Percentiles rank a stretch among this genome's conserved stretches.
These are phyloP conservation scores for Aechmea fasciata DNA, from an alignment of 176 grass and related monocot genomes.

Conservation along the genomic window DNA sequence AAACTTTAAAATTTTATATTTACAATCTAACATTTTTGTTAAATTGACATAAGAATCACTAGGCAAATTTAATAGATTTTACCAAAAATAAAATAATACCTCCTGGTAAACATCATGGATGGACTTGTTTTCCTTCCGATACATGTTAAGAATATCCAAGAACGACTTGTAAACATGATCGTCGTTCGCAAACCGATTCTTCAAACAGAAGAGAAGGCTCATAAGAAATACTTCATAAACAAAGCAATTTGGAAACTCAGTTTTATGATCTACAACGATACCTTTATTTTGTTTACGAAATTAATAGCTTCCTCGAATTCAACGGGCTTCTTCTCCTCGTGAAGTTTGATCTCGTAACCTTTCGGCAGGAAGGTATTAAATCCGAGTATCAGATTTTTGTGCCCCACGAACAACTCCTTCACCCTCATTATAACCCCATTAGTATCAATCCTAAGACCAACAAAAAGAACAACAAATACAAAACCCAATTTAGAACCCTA, in stretches of 20 bases:
- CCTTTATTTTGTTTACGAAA: constrained; percentile 99
- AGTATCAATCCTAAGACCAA: constrained; percentile 68
- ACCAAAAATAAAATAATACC: constrained; percentile 17
- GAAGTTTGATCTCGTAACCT: constrained; percentile 92
- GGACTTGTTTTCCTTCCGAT: constrained; percentile 91
- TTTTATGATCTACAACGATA: constrained; percentile 19
- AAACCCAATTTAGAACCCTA: not conserved
- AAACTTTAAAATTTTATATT: too few species aligned
- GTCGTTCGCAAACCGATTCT: constrained; percentile 86
- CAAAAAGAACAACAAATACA: not conserved
- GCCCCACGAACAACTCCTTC: constrained; percentile 87
- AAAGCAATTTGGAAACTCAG: not conserved
- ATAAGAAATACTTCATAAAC: not conserved
- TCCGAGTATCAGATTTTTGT: constrained; percentile 79
- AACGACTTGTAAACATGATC: constrained; percentile 98
- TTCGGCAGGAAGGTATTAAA: constrained; percentile 98
- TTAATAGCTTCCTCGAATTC: constrained; percentile 97
- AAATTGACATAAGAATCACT: too few species aligned
- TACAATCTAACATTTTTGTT: too few species aligned
- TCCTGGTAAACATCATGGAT: constrained; percentile 99
- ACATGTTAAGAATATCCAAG: constrained; percentile 99
- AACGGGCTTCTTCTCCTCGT: constrained; percentile 93
- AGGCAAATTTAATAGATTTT: too few species aligned
- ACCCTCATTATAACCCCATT: constrained; percentile 95
- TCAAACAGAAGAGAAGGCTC: constrained; percentile 12